Percentiles rank a stretch among this genome's conserved stretches.
phyloP scores from a whole-genome alignment of 305 asterid genomes.

The Fraxinus ornus region DNA sequence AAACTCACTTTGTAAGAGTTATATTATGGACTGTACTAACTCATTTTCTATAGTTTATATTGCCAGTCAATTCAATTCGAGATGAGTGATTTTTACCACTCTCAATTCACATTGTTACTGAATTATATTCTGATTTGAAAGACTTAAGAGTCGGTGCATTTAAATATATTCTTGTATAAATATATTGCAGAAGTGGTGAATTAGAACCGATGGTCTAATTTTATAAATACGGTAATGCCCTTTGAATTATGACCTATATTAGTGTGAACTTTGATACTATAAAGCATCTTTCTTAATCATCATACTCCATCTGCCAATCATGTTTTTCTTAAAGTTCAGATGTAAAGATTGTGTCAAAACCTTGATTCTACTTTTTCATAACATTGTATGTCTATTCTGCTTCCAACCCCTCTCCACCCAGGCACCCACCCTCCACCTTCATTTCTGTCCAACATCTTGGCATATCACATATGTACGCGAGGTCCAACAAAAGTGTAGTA shows the following conservation, averaged over 20 bases:
- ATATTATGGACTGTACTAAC: neutral
- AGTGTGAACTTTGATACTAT: neutral
- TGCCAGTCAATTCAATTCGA: neutral
- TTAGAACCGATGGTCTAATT: neutral
- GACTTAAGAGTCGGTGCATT: neutral
- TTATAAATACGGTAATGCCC: too few species aligned
- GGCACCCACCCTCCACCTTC: neutral
- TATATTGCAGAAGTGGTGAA: neutral
- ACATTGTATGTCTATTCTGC: neutral
- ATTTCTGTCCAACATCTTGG: neutral
- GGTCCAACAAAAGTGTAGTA: neutral
- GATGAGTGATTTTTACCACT: neutral
- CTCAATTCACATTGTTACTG: neutral
- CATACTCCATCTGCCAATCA: neutral
- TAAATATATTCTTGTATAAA: neutral
- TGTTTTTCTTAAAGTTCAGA: neutral
- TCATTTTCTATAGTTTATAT: neutral
- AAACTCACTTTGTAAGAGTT: neutral
- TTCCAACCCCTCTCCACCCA: neutral
- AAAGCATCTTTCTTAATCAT: neutral
- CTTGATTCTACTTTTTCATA: neutral
- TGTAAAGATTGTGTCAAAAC: neutral
- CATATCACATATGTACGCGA: neutral
- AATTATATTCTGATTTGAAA: neutral
- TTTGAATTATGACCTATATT: neutral